Evolutionary conservation across 805 yeast genomes (phyloP).

Genomic region (Yarrowia deformans): DNA sequence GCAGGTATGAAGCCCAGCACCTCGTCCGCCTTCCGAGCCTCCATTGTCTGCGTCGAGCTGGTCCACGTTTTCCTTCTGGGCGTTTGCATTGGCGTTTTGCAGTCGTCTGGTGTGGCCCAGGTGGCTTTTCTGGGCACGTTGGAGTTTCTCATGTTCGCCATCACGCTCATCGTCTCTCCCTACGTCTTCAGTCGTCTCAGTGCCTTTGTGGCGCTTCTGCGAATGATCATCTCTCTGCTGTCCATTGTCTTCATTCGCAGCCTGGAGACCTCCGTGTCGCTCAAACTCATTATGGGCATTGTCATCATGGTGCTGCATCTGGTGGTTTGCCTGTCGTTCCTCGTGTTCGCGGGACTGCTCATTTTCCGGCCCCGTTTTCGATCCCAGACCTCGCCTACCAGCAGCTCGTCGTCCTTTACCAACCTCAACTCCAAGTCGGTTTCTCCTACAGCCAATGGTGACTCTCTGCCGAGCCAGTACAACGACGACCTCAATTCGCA

Average conservation of each 20-base stretch:
- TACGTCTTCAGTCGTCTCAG: constrained; percentile 2
- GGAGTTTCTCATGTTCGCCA: constrained; percentile 45
- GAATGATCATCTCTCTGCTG: constrained; percentile 8
- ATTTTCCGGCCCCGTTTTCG: constrained; percentile 2
- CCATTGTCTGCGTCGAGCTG: constrained; percentile 14
- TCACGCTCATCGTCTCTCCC: constrained; percentile 42
- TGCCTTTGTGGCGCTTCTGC: background rate
- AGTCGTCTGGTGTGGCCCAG: constrained; percentile 51
- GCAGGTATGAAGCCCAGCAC: constrained; percentile 12
- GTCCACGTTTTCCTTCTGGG: constrained; percentile 13
- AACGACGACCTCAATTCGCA: constrained; percentile 11
- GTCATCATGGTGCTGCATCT: constrained; percentile 28
- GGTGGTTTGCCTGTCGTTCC: constrained; percentile 2
- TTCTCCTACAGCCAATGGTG: background rate
- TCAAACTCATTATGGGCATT: constrained; percentile 23
- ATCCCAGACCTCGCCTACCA: background rate
- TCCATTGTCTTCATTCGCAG: constrained; percentile 21
- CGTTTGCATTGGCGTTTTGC: constrained; percentile 48
- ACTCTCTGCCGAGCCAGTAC: constrained; percentile 5
- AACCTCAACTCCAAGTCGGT: constrained; percentile 1
- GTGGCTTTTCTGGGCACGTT: constrained; percentile 47
- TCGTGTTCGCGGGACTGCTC: background rate
- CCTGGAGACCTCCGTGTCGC: constrained; percentile 4
- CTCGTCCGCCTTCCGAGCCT: constrained; percentile 1
- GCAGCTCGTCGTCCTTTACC: background rate